Conservation (phyloP, 2,329 filamentous ascomycete species). For the Fusarium sp. region DNA sequence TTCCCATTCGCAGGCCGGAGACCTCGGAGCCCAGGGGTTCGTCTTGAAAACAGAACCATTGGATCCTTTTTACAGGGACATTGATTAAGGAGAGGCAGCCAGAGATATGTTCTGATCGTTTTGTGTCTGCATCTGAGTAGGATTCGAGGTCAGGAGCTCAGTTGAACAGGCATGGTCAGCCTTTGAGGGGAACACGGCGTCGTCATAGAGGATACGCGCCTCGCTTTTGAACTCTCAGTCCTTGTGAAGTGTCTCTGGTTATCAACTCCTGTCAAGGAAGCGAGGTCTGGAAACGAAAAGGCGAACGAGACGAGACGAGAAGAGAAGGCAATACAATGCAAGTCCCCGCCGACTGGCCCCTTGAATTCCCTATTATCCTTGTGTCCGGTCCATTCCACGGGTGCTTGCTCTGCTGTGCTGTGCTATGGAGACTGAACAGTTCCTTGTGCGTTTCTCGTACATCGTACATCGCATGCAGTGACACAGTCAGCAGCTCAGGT, state of each 20-base stretch:
- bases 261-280: constrained; percentile 1
- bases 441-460: constrained; percentile 27
- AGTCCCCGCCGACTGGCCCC: constrained; percentile 26
- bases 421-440: not conserved
- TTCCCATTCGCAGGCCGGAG: constrained; percentile 44
- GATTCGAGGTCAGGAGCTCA: not conserved
- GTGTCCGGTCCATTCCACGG: constrained; percentile 24
- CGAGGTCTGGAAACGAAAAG: constrained; percentile 12
- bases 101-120: constrained; percentile 14
- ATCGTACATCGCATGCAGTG: constrained; percentile 28
- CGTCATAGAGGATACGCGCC: constrained; percentile 13
- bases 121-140: not conserved
- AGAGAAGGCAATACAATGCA: constrained; percentile 14
- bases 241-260: not conserved
- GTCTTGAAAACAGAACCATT: constrained; percentile 12
- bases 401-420: not conserved
- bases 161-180: not conserved
- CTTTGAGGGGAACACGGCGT: not conserved
- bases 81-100: constrained; percentile 14
- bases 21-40: constrained; percentile 36
- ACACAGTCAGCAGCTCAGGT: constrained; percentile 23
- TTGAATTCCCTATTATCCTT: constrained; percentile 24
- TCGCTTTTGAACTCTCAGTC: not conserved
- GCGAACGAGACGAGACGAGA: constrained; percentile 26
- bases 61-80: constrained; percentile 11